A percentile compares a stretch with the other conserved stretches of the same genome.
Evolutionary conservation across 257 asterid species (phyloP).

Genomic region (Lavandula angustifolia): DNA sequence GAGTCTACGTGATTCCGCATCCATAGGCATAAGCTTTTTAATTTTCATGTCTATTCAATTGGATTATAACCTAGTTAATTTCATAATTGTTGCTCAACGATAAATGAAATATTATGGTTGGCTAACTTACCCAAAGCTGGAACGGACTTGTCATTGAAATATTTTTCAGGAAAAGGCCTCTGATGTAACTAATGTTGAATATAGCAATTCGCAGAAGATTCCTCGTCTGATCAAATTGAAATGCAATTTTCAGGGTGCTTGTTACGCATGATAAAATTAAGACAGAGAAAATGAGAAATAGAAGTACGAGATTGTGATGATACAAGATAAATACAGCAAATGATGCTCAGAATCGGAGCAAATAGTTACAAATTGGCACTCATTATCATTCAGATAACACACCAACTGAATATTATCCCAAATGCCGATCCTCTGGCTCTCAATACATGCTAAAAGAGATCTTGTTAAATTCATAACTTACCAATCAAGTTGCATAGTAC

Average conservation of each 20-base stretch:
- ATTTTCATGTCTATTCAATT: slow-evolving; percentile 78
- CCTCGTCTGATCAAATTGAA: slow-evolving; percentile 65
- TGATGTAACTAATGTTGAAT: slow-evolving; percentile 92
- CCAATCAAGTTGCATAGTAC: neutral
- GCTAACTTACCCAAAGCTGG: slow-evolving; percentile 80
- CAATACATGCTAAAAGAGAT: slow-evolving; percentile 13
- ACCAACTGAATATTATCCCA: neutral
- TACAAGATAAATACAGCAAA: slow-evolving; percentile 19
- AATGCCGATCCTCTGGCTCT: neutral
- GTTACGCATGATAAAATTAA: neutral
- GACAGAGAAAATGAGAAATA: slow-evolving; percentile 5
- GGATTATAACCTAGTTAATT: slow-evolving; percentile 22
- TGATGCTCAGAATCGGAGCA: slow-evolving; percentile 23
- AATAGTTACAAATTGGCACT: neutral
- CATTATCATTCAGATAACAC: neutral
- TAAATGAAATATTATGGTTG: slow-evolving; percentile 1
- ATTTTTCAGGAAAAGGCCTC: slow-evolving; percentile 93
- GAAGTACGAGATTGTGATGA: neutral
- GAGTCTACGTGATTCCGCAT: slow-evolving; percentile 92
- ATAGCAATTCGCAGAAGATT: slow-evolving; percentile 92
- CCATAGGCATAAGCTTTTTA: slow-evolving; percentile 98
- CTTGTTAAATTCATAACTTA: neutral
- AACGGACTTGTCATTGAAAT: slow-evolving; percentile 86
- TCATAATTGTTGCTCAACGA: slow-evolving; percentile 8
- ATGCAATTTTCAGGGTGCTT: slow-evolving; percentile 27